Conservation (phyloP, 129 eudicot genomes). For the Flaveria brownii region DNA sequence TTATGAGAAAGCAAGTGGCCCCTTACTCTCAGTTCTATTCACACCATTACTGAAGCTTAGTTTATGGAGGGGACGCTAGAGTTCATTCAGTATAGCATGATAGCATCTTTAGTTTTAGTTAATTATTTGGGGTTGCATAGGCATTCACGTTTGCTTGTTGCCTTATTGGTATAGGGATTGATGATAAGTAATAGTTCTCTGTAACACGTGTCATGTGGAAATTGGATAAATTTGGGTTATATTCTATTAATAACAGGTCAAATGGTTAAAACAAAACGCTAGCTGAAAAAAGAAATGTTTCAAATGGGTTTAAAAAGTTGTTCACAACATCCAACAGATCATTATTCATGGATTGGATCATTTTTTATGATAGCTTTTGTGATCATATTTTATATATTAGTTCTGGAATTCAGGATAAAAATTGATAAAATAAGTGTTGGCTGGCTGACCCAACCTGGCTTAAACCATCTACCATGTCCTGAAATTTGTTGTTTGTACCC, state of each 20-base stretch:
- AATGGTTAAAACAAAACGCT: neutral
- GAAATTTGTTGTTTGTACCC: neutral
- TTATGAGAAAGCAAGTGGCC: neutral
- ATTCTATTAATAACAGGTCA: neutral
- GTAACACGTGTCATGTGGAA: neutral
- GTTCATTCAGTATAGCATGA: neutral
- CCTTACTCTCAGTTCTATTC: constrained; percentile 5
- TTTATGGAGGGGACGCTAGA: neutral
- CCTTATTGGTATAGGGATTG: neutral
- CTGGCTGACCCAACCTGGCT: neutral
- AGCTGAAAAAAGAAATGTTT: neutral
- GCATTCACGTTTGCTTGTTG: neutral
- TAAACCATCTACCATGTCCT: neutral
- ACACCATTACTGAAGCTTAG: neutral
- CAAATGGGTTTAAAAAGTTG: neutral
- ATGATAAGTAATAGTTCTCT: neutral
- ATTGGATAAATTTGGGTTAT: neutral
- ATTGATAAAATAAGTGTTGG: neutral
- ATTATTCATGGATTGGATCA: neutral
- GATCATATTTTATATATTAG: neutral
- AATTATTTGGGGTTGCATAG: neutral
- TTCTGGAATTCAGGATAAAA: neutral
- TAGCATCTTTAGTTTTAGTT: neutral
- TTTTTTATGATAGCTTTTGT: too few relatives aligned
- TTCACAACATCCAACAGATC: neutral